phyloP scores from a whole-genome alignment of 2,329 filamentous ascomycete species.

The Aspergillus sp. region DNA sequence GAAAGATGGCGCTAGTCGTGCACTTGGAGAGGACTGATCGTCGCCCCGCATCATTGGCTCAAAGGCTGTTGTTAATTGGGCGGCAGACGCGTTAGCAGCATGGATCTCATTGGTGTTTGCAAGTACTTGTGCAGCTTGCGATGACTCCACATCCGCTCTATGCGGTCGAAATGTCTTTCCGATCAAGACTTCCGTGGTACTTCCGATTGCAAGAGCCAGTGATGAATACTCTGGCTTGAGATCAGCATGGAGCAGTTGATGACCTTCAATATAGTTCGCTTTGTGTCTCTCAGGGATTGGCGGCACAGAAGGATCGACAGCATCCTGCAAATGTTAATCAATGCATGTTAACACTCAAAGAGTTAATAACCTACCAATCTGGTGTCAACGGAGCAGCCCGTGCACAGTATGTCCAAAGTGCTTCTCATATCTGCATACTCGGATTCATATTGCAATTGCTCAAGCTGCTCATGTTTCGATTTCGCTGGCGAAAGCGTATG shows the following conservation, averaged over 20 bases:
- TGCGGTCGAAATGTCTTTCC: constrained; percentile 17
- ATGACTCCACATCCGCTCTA: constrained; percentile 16
- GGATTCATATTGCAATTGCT: constrained; percentile 21
- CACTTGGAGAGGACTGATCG: constrained; percentile 27
- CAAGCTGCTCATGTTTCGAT: constrained; percentile 20
- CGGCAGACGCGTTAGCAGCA: constrained; percentile 22
- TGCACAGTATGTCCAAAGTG: constrained; percentile 29
- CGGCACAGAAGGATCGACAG: constrained; percentile 59
- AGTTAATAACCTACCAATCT: constrained; percentile 20
- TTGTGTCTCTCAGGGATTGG: constrained; percentile 48
- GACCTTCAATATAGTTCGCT: constrained; percentile 49
- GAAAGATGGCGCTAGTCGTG: constrained; percentile 58
- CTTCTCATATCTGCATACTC: constrained; percentile 30
- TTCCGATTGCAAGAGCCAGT: constrained; percentile 29
- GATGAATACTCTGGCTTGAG: constrained; percentile 39
- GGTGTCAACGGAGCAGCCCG: constrained; percentile 18
- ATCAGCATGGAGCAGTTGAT: constrained; percentile 49
- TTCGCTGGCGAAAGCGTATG: neutral
- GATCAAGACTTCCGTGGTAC: constrained; percentile 25
- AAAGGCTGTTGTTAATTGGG: constrained; percentile 44
- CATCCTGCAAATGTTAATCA: constrained; percentile 34
- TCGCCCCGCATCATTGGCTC: constrained; percentile 44
- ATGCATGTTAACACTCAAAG: neutral
- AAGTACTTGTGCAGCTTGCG: constrained; percentile 24
- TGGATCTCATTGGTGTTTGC: constrained; percentile 15